Conservation (phyloP, 2,329 filamentous ascomycete genomes). For the Harringtonia aguacate region DNA sequence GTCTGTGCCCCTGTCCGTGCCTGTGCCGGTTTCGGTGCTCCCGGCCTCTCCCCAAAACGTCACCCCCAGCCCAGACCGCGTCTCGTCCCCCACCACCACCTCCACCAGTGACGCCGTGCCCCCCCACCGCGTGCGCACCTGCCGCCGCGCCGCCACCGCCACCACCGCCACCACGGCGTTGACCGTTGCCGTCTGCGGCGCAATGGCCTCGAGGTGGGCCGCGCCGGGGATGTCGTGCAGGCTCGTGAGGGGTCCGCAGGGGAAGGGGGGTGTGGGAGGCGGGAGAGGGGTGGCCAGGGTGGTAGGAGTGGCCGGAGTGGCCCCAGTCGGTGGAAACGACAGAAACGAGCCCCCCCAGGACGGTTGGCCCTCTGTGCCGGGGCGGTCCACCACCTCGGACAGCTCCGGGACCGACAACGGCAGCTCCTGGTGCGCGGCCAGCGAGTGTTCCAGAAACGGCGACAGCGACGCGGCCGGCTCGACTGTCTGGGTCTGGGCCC, state of each 20-base stretch:
- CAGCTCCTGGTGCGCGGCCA: conserved; percentile 57
- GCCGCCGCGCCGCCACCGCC: conserved; percentile 55
- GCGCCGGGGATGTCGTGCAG: conserved; percentile 62
- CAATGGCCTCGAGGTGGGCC: conserved; percentile 51
- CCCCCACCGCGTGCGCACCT: conserved; percentile 57
- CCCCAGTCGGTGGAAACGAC: too few relatives aligned
- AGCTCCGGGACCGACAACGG: conserved; percentile 46
- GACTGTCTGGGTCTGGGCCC: conserved; percentile 10
- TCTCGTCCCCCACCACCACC: conserved; percentile 76
- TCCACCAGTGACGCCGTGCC: conserved; percentile 58
- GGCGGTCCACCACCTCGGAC: conserved; percentile 12
- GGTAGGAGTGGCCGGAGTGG: not conserved
- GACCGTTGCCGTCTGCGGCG: conserved; percentile 71
- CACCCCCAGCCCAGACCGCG: conserved; percentile 44
- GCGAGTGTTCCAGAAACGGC: conserved; percentile 69
- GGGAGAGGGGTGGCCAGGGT: conserved; percentile 2
- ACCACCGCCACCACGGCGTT: conserved; percentile 76
- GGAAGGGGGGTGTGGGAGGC: conserved; percentile 13
- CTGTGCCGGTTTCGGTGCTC: too few relatives aligned
- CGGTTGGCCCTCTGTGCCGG: too few relatives aligned
- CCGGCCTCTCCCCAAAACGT: not conserved
- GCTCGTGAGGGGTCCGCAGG: conserved; percentile 40
- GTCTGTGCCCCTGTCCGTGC: not conserved
- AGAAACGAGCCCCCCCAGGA: too few relatives aligned
- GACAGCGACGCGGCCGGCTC: conserved; percentile 28